Conservation (phyloP, 441 rosid species). For the Croton laevigatus region DNA sequence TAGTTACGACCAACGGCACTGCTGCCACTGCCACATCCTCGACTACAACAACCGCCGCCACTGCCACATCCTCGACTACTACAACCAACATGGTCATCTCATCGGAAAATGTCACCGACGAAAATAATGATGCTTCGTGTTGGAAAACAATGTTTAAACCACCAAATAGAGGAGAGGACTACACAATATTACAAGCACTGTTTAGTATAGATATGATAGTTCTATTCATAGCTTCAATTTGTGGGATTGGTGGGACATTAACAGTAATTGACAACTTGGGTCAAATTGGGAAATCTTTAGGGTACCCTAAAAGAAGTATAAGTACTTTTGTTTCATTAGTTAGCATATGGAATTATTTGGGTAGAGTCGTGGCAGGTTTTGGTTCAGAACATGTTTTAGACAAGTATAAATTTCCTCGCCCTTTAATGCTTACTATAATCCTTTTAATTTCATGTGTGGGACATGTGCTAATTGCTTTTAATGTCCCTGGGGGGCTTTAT, state of each 20-base stretch:
- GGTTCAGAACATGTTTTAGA: conserved; percentile 53
- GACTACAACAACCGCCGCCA: conserved; percentile 3
- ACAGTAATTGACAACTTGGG: conserved; percentile 73
- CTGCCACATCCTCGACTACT: neutral
- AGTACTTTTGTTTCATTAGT: conserved; percentile 78
- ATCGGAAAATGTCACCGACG: neutral
- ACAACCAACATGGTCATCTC: neutral
- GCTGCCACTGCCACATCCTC: conserved; percentile 15
- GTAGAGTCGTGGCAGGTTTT: conserved; percentile 63
- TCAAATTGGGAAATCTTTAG: conserved; percentile 62
- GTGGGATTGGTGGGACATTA: conserved; percentile 66
- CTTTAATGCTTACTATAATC: conserved; percentile 46
- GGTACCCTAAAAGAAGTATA: conserved; percentile 53
- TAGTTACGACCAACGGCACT: conserved; percentile 24
- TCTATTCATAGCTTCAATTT: conserved; percentile 56
- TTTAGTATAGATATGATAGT: conserved; percentile 72
- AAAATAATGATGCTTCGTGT: conserved; percentile 36
- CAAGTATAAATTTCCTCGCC: conserved; percentile 57
- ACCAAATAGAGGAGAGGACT: conserved; percentile 77
- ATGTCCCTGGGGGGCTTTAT: conserved; percentile 61
- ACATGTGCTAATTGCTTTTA: conserved; percentile 60
- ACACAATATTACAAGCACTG: conserved; percentile 70
- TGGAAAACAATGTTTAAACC: conserved; percentile 51
- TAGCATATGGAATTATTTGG: conserved; percentile 83
- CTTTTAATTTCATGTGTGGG: conserved; percentile 59